A percentile compares a stretch with the other conserved stretches of the same genome.
phyloP scores from a whole-genome alignment of 1,284 basidiomycete species.

The Phellinidium pouzarii region DNA sequence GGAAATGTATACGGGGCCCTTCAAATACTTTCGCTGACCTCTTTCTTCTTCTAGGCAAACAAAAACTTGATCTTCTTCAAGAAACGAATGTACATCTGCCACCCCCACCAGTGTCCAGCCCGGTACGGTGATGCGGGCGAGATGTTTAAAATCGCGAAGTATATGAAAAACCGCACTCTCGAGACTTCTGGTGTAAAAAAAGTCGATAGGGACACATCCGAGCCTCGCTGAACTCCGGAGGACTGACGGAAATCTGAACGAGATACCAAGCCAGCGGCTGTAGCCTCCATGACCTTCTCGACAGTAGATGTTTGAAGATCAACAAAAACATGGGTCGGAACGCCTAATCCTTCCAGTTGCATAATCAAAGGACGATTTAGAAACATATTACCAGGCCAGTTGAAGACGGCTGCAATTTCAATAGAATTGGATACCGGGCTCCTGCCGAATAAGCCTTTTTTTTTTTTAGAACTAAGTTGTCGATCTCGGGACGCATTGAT shows the following conservation, averaged over 20 bases:
- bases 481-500: constrained; percentile 2
- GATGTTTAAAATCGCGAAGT: constrained; percentile 60
- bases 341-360: constrained; percentile 53
- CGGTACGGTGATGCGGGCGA: constrained; percentile 60
- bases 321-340: constrained; percentile 48
- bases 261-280: constrained; percentile 35
- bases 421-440: constrained; percentile 38
- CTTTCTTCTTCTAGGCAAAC: constrained; percentile 42
- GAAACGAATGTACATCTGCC: constrained; percentile 49
- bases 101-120: constrained; percentile 65
- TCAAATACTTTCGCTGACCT: constrained; percentile 38
- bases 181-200: constrained; percentile 48
- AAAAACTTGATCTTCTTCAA: constrained; percentile 50
- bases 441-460: constrained; percentile 33
- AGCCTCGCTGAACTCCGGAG: constrained; percentile 34
- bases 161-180: constrained; percentile 51
- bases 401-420: constrained; percentile 61
- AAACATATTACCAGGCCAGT: constrained; percentile 48
- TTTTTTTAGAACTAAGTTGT: constrained; percentile 15
- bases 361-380: constrained; percentile 68
- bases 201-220: constrained; percentile 30
- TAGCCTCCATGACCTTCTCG: constrained; percentile 36
- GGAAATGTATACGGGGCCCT: constrained; percentile 51
- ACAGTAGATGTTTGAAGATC: constrained; percentile 49
- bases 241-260: constrained; percentile 34